A percentile compares a stretch with the other conserved stretches of the same genome.
phyloP scores from a whole-genome alignment of 2,329 filamentous ascomycete genomes.

The Clarireedia hainanense region DNA sequence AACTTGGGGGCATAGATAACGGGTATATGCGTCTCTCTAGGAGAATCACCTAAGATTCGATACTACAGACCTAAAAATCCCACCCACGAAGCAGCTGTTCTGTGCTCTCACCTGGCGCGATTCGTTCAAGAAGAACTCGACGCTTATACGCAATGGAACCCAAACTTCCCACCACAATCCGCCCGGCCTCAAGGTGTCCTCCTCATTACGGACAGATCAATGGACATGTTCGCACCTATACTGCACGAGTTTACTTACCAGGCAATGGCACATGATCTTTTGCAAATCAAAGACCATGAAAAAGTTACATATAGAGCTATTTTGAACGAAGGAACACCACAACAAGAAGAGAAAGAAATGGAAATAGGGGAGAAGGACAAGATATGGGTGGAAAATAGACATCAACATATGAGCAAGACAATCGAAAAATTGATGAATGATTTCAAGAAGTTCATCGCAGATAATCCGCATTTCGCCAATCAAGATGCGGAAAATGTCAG shows the following conservation, averaged over 20 bases:
- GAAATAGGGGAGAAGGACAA: conserved; percentile 85
- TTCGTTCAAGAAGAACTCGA: conserved; percentile 92
- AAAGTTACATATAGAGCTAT: conserved; percentile 79
- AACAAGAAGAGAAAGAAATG: conserved; percentile 79
- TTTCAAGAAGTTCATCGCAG: conserved; percentile 83
- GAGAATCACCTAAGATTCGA: conserved; percentile 86
- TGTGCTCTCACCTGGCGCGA: conserved; percentile 80
- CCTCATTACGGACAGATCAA: conserved; percentile 81
- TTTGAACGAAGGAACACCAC: conserved; percentile 63
- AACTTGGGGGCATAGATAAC: conserved; percentile 53
- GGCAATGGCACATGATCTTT: conserved; percentile 91
- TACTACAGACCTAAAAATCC: conserved; percentile 75
- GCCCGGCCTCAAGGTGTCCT: conserved; percentile 74
- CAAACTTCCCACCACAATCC: conserved; percentile 74
- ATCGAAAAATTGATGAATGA: conserved; percentile 89
- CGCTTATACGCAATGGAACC: conserved; percentile 75
- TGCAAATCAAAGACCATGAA: conserved; percentile 81
- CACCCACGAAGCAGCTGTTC: conserved; percentile 77
- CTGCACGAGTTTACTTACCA: conserved; percentile 98
- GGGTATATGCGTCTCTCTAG: conserved; percentile 81
- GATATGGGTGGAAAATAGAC: conserved; percentile 91
- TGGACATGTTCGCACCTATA: conserved; percentile 83
- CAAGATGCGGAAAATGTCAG: conserved; percentile 60
- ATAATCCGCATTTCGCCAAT: conserved; percentile 88
- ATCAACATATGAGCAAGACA: conserved; percentile 96